Base-by-base conservation (phyloP, 1,139 yeast species). In the Scheffersomyces stambukii region DNA sequence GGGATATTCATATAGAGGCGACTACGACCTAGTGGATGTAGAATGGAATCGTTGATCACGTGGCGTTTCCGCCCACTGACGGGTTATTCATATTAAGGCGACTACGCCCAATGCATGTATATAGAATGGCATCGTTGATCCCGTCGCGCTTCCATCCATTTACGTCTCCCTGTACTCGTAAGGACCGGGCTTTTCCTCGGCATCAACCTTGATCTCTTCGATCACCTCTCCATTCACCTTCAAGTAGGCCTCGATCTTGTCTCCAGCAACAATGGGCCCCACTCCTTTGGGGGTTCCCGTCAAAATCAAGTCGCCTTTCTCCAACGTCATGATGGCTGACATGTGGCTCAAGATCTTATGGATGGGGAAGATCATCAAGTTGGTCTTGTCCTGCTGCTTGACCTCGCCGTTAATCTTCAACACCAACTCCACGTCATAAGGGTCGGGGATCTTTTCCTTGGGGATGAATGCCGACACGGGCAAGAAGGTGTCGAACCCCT, bases 201-300 rank as follows among this genome's bases (percentile, higher is more conserved):
- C 65, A 21, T 73, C 72, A 38, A 86, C 62, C 5, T 58, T 46
- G 43, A 72, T 70, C 24, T 68, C 74, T 23, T 67, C 74, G 23
- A 88, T 51, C 10, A 66, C 64, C 34, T 72, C 48, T 8, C 78
- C 91, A 23, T 70, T 72, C 23, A 70, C 72, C 19, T 55, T 59
- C 40, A 83, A 56, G 38, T 72, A 69, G 8, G 94, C 95, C 31
- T 68, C 67, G 21, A 91, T 65, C 25, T 55, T 55, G 53, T 91
- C 97, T 6, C 96, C 97, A 1, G 94, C 81, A 7, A 54, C 58
- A 27, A 89, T 62, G 21, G 70, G 64, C 8, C 97, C 96, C 8
- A 91, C 99, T n/a, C 99, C 99, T 57, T 89, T 86, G 25, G 98
- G 98, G 1, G 98, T 91, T 9, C 98, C 98, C 0, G 97, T 91